A percentile compares a stretch with the other conserved stretches of the same genome.
phyloP scores from a whole-genome alignment of 805 yeast species.

The Nakazawaea populi region DNA sequence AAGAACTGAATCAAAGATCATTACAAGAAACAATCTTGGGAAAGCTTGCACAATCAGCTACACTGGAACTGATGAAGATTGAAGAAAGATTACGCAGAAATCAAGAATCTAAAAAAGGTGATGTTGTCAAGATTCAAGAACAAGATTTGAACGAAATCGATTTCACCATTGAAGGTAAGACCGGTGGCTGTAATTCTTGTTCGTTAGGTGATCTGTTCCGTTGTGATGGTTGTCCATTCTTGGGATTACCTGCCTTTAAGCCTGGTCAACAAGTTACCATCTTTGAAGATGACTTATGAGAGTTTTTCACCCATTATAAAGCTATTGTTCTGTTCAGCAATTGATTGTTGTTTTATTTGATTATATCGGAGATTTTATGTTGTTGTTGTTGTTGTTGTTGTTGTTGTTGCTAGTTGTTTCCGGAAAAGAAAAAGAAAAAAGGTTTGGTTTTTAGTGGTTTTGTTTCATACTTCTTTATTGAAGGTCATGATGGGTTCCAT shows the following conservation, averaged over 20 bases:
- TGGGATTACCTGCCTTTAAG: constrained; percentile 96
- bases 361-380: too few relatives aligned
- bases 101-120: constrained; percentile 17
- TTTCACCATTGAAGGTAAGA: constrained; percentile 93
- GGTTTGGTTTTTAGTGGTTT: not conserved
- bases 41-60: constrained; percentile 44
- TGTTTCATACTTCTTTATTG: not conserved
- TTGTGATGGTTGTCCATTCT: constrained; percentile 96
- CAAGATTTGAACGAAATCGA: constrained; percentile 87
- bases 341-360: not conserved
- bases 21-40: constrained; percentile 40
- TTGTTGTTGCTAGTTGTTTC: not conserved
- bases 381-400: not conserved
- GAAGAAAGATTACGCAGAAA: constrained; percentile 38
- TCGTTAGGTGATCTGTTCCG: constrained; percentile 97
- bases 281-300: constrained; percentile 10
- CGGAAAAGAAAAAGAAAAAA: not conserved
- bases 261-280: constrained; percentile 82
- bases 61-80: constrained; percentile 45
- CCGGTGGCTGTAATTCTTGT: constrained; percentile 97
- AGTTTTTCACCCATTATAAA: not conserved
- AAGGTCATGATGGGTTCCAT: too few relatives aligned
- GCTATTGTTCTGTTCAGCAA: not conserved
- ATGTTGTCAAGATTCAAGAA: constrained; percentile 43
- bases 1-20: constrained; percentile 37